A percentile compares a stretch with the other conserved stretches of the same genome.
phyloP scores from a whole-genome alignment of 1,284 basidiomycete genomes.

The Tilletia caries region DNA sequence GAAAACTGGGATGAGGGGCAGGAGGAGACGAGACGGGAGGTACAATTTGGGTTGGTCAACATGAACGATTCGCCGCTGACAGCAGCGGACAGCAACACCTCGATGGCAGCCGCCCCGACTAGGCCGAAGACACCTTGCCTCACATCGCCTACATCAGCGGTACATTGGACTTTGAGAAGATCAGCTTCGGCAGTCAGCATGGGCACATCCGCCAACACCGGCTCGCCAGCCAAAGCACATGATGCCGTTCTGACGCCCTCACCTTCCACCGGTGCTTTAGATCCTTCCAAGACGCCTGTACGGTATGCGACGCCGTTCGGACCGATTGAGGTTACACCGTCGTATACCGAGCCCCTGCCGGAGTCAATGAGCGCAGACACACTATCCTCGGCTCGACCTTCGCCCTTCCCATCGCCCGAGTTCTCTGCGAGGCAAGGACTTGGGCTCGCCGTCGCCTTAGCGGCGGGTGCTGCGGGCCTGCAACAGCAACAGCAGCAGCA shows the following conservation, averaged over 20 bases:
- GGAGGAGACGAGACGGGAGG: too few relatives aligned
- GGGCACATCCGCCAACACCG: not conserved
- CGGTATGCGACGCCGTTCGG: not conserved
- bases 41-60: too few relatives aligned
- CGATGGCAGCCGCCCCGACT: too few relatives aligned
- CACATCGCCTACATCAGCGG: too few relatives aligned
- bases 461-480: not conserved
- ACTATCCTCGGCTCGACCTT: not conserved
- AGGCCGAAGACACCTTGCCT: too few relatives aligned
- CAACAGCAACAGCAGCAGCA: not conserved
- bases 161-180: too few relatives aligned
- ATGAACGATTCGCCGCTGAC: too few relatives aligned
- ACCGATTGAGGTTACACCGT: not conserved
- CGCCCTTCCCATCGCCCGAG: not conserved
- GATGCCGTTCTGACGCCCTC: too few relatives aligned
- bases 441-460: not conserved
- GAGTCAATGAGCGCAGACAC: not conserved
- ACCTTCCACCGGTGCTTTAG: not conserved
- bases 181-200: not conserved
- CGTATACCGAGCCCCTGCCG: not conserved
- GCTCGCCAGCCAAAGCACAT: not conserved
- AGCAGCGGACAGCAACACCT: too few relatives aligned
- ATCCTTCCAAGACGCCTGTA: not conserved
- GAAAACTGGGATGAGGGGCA: too few relatives aligned
- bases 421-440: not conserved